Conservation (phyloP, 352 stramenopile species). For the Pythium utonaiense region DNA sequence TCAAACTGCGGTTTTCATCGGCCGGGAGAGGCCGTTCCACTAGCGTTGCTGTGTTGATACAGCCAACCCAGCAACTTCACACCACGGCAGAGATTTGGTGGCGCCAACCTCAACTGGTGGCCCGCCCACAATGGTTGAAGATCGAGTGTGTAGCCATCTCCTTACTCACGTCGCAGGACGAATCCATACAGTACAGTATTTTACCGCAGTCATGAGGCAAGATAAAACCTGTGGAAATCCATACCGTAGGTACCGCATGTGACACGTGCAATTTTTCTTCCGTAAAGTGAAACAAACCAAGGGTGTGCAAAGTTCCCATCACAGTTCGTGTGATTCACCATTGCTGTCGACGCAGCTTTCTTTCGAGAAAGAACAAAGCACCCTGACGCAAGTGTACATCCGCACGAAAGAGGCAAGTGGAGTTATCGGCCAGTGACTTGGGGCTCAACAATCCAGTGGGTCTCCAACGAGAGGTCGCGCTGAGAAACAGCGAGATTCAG, state of each 20-base stretch:
- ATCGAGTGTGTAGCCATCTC: background rate
- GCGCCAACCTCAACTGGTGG: too few relatives aligned
- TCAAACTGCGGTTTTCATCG: too few relatives aligned
- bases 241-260: background rate
- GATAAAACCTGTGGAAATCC: background rate
- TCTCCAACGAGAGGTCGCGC: background rate
- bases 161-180: too few relatives aligned
- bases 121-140: too few relatives aligned
- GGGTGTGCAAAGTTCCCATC: too few relatives aligned
- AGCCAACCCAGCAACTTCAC: too few relatives aligned
- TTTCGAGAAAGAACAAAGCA: background rate
- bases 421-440: background rate
- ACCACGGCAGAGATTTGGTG: too few relatives aligned
- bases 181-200: too few relatives aligned
- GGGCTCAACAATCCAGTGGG: background rate
- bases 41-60: too few relatives aligned
- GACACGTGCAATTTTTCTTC: background rate
- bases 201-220: too few relatives aligned
- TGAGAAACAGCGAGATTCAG: background rate
- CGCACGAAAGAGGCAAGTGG: background rate
- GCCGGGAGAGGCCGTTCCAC: too few relatives aligned
- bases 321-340: too few relatives aligned
- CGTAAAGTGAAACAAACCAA: background rate
- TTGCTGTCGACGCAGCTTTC: background rate
- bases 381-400: background rate